Evolutionary conservation across 2,329 filamentous ascomycete species (phyloP).

Genomic region (Microsporum audouinii): DNA sequence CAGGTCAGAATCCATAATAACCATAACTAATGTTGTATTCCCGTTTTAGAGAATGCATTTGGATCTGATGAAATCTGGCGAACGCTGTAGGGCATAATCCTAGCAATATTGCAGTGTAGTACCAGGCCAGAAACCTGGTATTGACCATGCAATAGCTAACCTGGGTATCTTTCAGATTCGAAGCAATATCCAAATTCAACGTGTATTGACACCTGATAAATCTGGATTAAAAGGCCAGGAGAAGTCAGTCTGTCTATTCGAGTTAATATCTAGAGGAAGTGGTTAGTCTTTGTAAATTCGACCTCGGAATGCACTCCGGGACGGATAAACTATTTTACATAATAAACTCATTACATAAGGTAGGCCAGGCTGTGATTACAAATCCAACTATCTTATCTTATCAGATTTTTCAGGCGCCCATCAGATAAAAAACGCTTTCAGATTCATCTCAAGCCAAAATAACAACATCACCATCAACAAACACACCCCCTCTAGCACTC

Average conservation of each 20-base stretch:
- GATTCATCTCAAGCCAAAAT: neutral
- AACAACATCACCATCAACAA: neutral
- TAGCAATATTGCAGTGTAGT: neutral
- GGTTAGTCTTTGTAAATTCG: too few relatives aligned
- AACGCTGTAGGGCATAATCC: neutral
- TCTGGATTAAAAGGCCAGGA: too few relatives aligned
- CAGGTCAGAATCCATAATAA: neutral
- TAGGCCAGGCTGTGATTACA: neutral
- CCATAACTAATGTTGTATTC: neutral
- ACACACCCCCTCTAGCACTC: neutral
- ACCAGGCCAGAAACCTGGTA: neutral
- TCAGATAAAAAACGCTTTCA: slow-evolving; percentile 2
- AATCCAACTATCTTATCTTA: slow-evolving; percentile 6
- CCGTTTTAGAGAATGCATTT: neutral
- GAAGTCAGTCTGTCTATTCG: too few relatives aligned
- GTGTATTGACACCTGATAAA: too few relatives aligned
- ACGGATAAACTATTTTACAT: neutral
- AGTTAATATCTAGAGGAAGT: too few relatives aligned
- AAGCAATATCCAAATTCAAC: too few relatives aligned
- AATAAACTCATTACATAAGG: neutral
- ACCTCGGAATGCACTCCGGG: too few relatives aligned
- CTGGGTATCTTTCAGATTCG: too few relatives aligned
- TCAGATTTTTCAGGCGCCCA: neutral
- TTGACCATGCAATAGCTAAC: neutral
- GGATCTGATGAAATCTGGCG: too few relatives aligned